Evolutionary conservation across 2,329 filamentous ascomycete species (phyloP).

Genomic region (Teratosphaeria nubilosa): DNA sequence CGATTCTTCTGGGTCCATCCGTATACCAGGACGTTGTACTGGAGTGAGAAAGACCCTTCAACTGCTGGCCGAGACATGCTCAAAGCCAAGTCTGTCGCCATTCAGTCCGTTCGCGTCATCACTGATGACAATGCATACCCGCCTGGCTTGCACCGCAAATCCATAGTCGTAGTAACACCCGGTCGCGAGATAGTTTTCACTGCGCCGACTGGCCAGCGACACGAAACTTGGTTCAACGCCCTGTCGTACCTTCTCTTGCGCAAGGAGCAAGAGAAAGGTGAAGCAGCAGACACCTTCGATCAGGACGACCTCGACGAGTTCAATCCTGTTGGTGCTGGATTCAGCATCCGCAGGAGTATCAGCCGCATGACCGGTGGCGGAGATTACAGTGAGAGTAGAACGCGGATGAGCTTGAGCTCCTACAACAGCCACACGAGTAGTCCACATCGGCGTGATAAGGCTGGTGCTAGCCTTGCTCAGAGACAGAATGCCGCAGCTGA

Average conservation of each 20-base stretch:
- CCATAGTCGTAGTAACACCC: conserved; percentile 78
- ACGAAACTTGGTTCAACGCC: conserved; percentile 98
- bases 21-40: conserved; percentile 92
- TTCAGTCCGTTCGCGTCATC: conserved; percentile 85
- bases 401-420: conserved; percentile 25
- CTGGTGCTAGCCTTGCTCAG: conserved; percentile 5
- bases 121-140: conserved; percentile 92
- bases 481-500: conserved; percentile 1
- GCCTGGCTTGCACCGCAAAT: conserved; percentile 88
- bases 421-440: conserved; percentile 49
- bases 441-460: conserved; percentile 32
- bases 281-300: conserved; percentile 48
- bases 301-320: conserved; percentile 62
- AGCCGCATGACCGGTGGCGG: conserved; percentile 42
- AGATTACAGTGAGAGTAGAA: conserved; percentile 28
- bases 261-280: conserved; percentile 41
- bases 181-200: conserved; percentile 89
- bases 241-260: conserved; percentile 84
- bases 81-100: conserved; percentile 79
- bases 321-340: conserved; percentile 46
- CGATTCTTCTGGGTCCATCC: conserved; percentile 99
- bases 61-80: conserved; percentile 66
- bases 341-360: conserved; percentile 38
- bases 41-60: conserved; percentile 84
- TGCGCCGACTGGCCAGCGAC: conserved; percentile 81